Conservation (phyloP, 306 rosid species). For the Cucumis melo region DNA sequence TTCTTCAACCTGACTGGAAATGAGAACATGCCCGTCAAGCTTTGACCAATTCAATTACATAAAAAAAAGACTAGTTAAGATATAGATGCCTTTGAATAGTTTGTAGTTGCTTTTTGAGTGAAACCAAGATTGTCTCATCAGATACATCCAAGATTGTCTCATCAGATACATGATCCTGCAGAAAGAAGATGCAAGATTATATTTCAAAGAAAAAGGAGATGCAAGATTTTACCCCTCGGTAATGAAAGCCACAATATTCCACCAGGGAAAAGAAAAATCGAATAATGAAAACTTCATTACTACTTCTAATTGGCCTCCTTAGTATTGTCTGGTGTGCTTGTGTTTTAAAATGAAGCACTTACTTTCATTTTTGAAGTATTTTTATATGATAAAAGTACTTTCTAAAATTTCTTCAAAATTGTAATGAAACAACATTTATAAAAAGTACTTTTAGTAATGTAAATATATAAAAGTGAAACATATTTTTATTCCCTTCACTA, state of each 20-base stretch:
- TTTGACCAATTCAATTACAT: not conserved
- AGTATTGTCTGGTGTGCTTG: not conserved
- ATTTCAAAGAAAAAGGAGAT: not conserved
- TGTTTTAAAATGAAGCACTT: not conserved
- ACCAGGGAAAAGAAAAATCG: not conserved
- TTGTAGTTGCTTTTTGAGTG: slow-evolving; percentile 10
- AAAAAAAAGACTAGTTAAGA: not conserved
- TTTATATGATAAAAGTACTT: not conserved
- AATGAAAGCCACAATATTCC: not conserved
- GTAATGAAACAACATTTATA: not conserved
- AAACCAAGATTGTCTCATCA: not conserved
- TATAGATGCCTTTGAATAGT: slow-evolving; percentile 11
- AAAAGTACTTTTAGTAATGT: not conserved
- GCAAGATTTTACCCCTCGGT: not conserved
- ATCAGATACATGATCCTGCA: slow-evolving; percentile 8
- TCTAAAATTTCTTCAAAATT: not conserved
- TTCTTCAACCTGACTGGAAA: slow-evolving; percentile 12
- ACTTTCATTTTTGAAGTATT: not conserved
- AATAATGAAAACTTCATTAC: not conserved
- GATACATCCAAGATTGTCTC: not conserved
- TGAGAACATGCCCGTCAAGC: not conserved
- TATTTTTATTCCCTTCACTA: not conserved
- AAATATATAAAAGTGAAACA: not conserved
- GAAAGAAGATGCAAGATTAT: not conserved
- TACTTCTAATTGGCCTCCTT: not conserved